Percentiles rank a stretch among this genome's conserved stretches.
phyloP scores from a whole-genome alignment of 495 filamentous ascomycete genomes.

The Aspergillus avenaceus region DNA sequence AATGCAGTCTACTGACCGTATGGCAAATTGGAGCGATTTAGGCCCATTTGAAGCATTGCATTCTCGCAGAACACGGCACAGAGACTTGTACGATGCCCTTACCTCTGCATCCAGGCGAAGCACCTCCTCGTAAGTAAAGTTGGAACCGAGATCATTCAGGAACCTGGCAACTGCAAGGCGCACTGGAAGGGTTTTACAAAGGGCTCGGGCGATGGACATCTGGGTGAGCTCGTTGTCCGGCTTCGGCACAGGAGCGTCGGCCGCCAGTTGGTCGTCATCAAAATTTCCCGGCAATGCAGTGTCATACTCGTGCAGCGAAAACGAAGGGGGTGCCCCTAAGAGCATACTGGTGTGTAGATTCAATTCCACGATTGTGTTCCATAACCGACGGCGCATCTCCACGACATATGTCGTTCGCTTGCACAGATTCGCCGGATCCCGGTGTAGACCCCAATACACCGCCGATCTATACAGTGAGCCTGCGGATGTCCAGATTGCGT shows the following conservation, averaged over 20 bases:
- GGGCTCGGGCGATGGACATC: conserved; percentile 38
- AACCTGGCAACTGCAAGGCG: conserved; percentile 44
- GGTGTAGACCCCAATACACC: conserved; percentile 58
- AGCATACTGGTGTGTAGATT: conserved; percentile 47
- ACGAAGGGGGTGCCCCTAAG: conserved; percentile 46
- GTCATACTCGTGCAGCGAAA: conserved; percentile 50
- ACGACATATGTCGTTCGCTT: conserved; percentile 32
- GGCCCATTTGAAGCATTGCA: conserved; percentile 16
- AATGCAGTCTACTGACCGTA: conserved; percentile 36
- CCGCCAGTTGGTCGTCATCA: conserved; percentile 31
- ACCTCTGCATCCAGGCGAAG: conserved; percentile 38
- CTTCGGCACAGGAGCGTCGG: conserved; percentile 22
- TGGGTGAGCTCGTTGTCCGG: conserved; percentile 38
- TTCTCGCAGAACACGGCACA: conserved; percentile 33
- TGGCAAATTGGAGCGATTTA: conserved; percentile 28
- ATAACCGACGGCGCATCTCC: conserved; percentile 59
- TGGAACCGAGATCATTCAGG: conserved; percentile 39
- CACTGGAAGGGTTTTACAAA: conserved; percentile 41
- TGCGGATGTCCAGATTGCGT: conserved; percentile 53
- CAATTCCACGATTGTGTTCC: conserved; percentile 58
- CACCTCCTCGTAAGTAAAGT: conserved; percentile 32
- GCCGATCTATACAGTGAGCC: conserved; percentile 53
- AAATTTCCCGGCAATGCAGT: conserved; percentile 51
- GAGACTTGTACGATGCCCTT: conserved; percentile 22
- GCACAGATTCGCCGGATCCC: conserved; percentile 48